Percentiles rank a stretch among this genome's conserved stretches.
These are phyloP conservation scores for Camptophora hylomeconis DNA, from an alignment of 2,329 filamentous ascomycete species.

Conservation along the genomic window DNA sequence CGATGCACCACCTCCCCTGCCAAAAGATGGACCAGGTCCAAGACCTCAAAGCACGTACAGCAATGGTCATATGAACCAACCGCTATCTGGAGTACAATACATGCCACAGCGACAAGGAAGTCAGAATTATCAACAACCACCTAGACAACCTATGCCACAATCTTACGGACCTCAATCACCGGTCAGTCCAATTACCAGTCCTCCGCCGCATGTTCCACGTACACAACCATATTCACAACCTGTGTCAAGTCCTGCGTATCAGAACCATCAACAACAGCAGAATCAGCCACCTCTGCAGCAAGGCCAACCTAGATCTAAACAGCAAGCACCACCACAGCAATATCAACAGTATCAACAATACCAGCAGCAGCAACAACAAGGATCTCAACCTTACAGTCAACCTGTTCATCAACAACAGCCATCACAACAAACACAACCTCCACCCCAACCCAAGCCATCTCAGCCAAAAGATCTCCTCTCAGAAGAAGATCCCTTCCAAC, in stretches of 20 bases:
- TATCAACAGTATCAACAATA: constrained; percentile 13
- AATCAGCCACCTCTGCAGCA: constrained; percentile 7
- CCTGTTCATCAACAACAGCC: constrained; percentile 19
- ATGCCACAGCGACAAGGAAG: constrained; percentile 20
- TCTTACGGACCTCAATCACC: constrained; percentile 9
- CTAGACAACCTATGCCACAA: constrained; percentile 6
- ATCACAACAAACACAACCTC: constrained; percentile 19
- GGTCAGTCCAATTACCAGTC: constrained; percentile 6
- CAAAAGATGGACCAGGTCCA: constrained; percentile 2
- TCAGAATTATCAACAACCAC: constrained; percentile 11
- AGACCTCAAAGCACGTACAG: constrained; percentile 10
- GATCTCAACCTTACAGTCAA: constrained; percentile 7
- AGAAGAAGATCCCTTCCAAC: constrained; percentile 45
- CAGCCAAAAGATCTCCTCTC: constrained; percentile 41
- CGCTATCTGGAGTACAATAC: constrained; percentile 19
- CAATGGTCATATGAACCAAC: constrained; percentile 18
- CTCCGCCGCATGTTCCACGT: background rate
- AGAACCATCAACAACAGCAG: constrained; percentile 13
- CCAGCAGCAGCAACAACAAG: constrained; percentile 12
- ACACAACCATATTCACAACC: constrained; percentile 2
- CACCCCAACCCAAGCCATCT: constrained; percentile 18
- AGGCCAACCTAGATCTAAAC: constrained; percentile 3
- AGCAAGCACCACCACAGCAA: constrained; percentile 8
- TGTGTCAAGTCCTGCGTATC: constrained; percentile 7
- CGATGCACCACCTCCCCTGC: constrained; percentile 16